A percentile compares a stretch with the other conserved stretches of the same genome.
Conservation (phyloP, 257 asterid species). For the Nicotiana tabacum region DNA sequence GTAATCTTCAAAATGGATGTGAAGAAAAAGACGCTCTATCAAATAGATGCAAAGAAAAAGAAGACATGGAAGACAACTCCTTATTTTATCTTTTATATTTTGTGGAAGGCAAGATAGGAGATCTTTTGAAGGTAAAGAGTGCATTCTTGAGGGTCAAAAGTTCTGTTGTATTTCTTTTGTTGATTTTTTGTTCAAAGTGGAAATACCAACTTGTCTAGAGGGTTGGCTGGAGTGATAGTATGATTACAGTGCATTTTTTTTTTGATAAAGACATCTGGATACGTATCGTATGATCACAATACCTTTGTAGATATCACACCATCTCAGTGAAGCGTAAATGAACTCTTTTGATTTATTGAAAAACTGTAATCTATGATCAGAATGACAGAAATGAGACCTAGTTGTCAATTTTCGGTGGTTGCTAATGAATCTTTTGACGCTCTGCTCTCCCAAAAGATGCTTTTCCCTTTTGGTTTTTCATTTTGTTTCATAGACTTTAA, state of each 20-base stretch:
- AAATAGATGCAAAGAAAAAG: background rate
- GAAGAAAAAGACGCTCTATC: background rate
- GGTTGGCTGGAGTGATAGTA: background rate
- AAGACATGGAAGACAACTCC: background rate
- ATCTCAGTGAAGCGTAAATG: background rate
- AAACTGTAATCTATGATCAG: background rate
- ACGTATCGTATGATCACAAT: background rate
- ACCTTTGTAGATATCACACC: no score
- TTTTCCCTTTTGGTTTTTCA: background rate
- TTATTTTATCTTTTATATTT: background rate
- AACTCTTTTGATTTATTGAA: background rate
- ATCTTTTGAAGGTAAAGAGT: background rate
- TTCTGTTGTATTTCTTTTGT: background rate
- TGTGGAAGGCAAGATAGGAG: background rate
- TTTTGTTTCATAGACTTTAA: background rate
- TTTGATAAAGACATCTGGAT: background rate
- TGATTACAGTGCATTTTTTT: no score
- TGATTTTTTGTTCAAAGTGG: background rate
- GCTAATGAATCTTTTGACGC: background rate
- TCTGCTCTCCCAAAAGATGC: background rate
- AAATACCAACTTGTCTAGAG: background rate
- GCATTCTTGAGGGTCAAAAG: background rate
- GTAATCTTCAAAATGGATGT: background rate
- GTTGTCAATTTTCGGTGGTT: background rate
- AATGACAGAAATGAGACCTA: background rate